Base-by-base conservation (phyloP, 225 moss, liverwort and hornwort genomes). In the Pseudisothecium myosuroides region DNA sequence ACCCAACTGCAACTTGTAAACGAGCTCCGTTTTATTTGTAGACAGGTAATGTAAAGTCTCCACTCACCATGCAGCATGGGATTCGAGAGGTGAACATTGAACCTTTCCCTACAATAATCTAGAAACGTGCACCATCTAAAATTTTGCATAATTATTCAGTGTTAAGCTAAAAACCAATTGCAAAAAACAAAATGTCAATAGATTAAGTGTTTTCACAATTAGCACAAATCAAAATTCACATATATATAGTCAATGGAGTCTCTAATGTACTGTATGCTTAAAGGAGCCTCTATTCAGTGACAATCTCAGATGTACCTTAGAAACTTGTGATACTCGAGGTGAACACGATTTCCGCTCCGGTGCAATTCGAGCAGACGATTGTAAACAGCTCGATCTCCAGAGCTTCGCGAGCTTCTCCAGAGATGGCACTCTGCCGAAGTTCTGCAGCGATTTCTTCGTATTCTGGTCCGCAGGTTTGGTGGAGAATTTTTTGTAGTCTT, bases 371-470 rank as follows among this genome's bases (percentile, higher is more conserved):
- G 89, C 87, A 58, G 89, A 82, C 20, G 92, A 85, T 34, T 79
- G 74, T 73, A 88, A 89, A 37, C 92, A 89, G 54, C 56, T 90
- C 65, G 90, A 90, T 61, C 80, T 83, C 92, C 90, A 93, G 32
- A 92, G 69, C 90, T 84, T 87, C 23, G 78, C 83, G 37, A 93
- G 74, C 64, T 89, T 92, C 28, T 41, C 66, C 22, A 92, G 26
- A 31, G 89, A 88, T 47, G 59, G 62, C 28, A 81, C 87, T 63
- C 87, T 55, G 55, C 85, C 63, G 24, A 83, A 50, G 71, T n/a
- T 64, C 20, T 50, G 59, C 67, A 71, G 21, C 24, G 87, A 76
- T 71, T 82, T 88, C 73, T 47, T 85, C 60, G 41, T 16, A 11
- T 58, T 77, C 68, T n/a, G 80, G 47, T 81, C 71, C 31, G 37